These are phyloP conservation scores for barley (Hordeum vulgare) DNA, from an alignment of 176 grass and related monocot species.

Conservation along the genomic window DNA sequence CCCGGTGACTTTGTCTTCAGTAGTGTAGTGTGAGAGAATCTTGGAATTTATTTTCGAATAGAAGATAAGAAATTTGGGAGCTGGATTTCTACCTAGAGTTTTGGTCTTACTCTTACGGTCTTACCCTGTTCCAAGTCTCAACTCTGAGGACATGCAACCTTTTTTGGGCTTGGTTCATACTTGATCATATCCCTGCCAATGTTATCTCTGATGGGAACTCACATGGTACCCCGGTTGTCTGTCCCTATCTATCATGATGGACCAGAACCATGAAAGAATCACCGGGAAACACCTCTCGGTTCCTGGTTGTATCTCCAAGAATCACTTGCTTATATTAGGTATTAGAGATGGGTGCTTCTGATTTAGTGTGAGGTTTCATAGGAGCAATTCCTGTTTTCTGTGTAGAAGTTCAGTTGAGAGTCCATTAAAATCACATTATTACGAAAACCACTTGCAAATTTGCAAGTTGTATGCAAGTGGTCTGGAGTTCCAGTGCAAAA, in stretches of 20 bases:
- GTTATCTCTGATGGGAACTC: not conserved
- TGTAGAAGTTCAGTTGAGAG: not conserved
- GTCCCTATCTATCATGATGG: not conserved
- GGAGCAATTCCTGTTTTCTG: not conserved
- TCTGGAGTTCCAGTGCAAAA: not conserved
- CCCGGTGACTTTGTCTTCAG: not conserved
- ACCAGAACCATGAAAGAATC: slow-evolving; percentile 4
- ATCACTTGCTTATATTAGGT: not conserved
- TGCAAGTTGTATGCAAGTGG: slow-evolving; percentile 12
- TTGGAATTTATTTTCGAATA: not conserved
- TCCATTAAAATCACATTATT: not conserved
- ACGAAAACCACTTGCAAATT: not conserved
- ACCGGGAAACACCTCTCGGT: too few species aligned
- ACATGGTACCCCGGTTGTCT: not conserved
- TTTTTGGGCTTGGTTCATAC: not conserved
- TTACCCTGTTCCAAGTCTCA: slow-evolving; percentile 8
- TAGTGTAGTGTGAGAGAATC: not conserved
- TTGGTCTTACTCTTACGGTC: not conserved
- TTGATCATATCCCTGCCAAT: not conserved
- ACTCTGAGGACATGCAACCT: not conserved
- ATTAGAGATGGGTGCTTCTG: not conserved
- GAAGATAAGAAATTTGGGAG: not conserved
- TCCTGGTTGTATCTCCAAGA: too few species aligned
- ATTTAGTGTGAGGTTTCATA: not conserved
- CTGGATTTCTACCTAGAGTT: not conserved